A percentile compares a stretch with the other conserved stretches of the same genome.
These are phyloP conservation scores for Golovinomyces cichoracearum DNA, from an alignment of 2,329 filamentous ascomycete species.

Conservation along the genomic window DNA sequence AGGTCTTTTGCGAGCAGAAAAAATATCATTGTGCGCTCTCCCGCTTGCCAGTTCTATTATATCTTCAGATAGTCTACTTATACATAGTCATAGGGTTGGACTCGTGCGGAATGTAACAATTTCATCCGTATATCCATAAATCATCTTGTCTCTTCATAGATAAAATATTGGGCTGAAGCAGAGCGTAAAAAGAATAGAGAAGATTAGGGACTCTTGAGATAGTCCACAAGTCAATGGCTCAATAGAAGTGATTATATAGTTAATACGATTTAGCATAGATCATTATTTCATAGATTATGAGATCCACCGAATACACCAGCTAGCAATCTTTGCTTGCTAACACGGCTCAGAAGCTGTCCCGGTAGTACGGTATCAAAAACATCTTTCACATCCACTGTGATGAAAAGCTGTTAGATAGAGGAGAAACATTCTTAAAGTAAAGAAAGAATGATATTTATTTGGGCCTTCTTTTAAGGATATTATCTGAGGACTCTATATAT, in stretches of 20 bases:
- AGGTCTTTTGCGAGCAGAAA: not conserved
- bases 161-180: not conserved
- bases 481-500: too few species aligned
- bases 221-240: not conserved
- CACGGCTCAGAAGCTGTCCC: not conserved
- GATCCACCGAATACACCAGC: not conserved
- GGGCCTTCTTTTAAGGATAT: too few species aligned
- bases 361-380: not conserved
- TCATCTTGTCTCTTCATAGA: too few species aligned
- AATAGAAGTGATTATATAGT: not conserved
- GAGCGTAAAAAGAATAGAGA: not conserved
- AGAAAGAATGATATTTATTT: too few species aligned
- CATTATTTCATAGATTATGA: not conserved
- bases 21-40: not conserved
- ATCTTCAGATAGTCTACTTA: not conserved
- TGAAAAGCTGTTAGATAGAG: too few species aligned
- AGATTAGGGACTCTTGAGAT: not conserved
- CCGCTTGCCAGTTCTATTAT: not conserved
- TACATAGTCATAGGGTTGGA: not conserved
- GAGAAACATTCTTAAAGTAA: too few species aligned
- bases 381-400: not conserved
- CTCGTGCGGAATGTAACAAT: not conserved
- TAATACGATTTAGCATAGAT: not conserved
- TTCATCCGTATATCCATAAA: not conserved
- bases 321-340: not conserved